phyloP scores from a whole-genome alignment of 352 stramenopile genomes.

The Phytophthora sansomeana region DNA sequence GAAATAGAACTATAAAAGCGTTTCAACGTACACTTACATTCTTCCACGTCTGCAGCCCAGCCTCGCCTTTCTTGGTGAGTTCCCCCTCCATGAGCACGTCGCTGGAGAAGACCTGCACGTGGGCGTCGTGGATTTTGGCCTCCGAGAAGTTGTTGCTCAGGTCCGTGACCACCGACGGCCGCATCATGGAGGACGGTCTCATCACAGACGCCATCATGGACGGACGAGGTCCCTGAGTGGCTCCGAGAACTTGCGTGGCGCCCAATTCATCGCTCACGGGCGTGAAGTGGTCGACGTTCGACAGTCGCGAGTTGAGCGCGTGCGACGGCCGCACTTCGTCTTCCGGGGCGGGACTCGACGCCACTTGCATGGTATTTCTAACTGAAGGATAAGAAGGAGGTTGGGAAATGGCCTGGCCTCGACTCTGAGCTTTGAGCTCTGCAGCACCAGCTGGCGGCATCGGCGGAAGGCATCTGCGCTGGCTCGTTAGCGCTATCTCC shows the following conservation, averaged over 20 bases:
- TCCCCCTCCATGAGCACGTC: conserved; percentile 80
- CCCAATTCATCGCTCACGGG: conserved; percentile 10
- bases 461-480: background rate
- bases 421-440: background rate
- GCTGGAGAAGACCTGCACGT: conserved; percentile 62
- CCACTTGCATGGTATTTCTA: conserved; percentile 18
- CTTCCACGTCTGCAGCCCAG: conserved; percentile 68
- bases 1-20: background rate
- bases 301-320: conserved; percentile 43
- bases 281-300: conserved; percentile 27
- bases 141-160: conserved; percentile 71
- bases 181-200: conserved; percentile 50
- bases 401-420: too few relatives aligned
- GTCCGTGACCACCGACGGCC: conserved; percentile 59
- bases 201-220: conserved; percentile 41
- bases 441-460: background rate
- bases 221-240: conserved; percentile 20
- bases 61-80: conserved; percentile 73
- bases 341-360: conserved; percentile 14
- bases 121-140: conserved; percentile 63
- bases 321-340: conserved; percentile 33
- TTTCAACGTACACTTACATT: conserved; percentile 56
- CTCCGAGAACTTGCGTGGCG: conserved; percentile 14
- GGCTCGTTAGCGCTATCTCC: background rate
- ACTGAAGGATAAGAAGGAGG: too few relatives aligned